Conservation (phyloP, 768 basidiomycete species). For the Steccherinum ochraceum region DNA sequence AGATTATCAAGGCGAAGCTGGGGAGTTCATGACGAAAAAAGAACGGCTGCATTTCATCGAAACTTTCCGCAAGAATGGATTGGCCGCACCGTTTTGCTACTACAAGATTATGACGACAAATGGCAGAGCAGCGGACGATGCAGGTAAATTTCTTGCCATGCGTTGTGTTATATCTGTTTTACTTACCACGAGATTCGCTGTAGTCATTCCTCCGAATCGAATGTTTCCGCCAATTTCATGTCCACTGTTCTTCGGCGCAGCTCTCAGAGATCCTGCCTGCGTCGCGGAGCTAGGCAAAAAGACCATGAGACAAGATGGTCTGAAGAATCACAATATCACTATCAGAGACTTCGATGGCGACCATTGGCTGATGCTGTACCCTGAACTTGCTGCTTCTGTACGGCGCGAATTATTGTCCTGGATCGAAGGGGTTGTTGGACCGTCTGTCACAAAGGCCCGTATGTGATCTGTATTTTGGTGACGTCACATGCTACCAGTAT, state of each 20-base stretch:
- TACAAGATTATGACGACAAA: slow-evolving; percentile 20
- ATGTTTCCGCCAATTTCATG: slow-evolving; percentile 17
- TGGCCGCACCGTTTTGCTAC: slow-evolving; percentile 32
- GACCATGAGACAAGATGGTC: not conserved
- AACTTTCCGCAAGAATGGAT: slow-evolving; percentile 25
- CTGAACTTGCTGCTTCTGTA: not conserved
- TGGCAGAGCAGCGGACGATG: not conserved
- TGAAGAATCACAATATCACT: slow-evolving; percentile 2
- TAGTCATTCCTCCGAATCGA: slow-evolving; percentile 23
- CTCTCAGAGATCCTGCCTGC: slow-evolving; percentile 29
- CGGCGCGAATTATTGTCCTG: not conserved
- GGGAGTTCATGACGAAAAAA: slow-evolving; percentile 19
- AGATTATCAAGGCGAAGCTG: not conserved
- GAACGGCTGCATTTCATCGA: slow-evolving; percentile 24
- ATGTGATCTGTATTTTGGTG: not conserved
- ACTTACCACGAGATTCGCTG: not conserved
- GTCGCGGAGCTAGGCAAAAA: slow-evolving; percentile 8
- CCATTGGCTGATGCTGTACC: slow-evolving; percentile 5
- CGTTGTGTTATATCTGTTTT: too few relatives aligned
- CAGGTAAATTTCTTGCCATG: not conserved
- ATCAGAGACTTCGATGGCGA: slow-evolving; percentile 4
- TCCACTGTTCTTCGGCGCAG: slow-evolving; percentile 33
- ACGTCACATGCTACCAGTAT: not conserved
- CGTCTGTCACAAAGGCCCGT: not conserved
- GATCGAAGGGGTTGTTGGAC: slow-evolving; percentile 1